A percentile compares a stretch with the other conserved stretches of the same genome.
Evolutionary conservation across 2,329 filamentous ascomycete genomes (phyloP).

Genomic region (Arthrobotrys entomopaga): DNA sequence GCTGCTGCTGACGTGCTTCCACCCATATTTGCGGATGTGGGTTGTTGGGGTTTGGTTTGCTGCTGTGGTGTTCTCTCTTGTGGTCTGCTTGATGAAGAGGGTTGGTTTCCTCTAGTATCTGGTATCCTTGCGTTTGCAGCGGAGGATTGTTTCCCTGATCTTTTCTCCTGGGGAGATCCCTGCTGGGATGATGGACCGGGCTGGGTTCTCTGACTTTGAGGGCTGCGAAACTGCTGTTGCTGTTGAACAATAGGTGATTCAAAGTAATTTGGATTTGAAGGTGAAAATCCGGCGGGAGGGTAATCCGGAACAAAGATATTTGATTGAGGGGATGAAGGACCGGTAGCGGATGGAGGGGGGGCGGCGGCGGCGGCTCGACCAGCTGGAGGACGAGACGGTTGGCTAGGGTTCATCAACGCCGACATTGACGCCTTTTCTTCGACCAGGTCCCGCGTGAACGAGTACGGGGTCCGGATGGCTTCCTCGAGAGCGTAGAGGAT

Average conservation of each 20-base stretch:
- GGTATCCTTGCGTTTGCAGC: constrained; percentile 48
- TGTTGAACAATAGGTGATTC: constrained; percentile 42
- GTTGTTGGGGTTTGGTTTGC: constrained; percentile 47
- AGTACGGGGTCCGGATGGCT: constrained; percentile 81
- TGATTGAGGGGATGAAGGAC: constrained; percentile 66
- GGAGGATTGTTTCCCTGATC: constrained; percentile 31
- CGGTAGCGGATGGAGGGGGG: constrained; percentile 48
- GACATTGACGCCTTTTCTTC: constrained; percentile 95
- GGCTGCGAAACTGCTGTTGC: constrained; percentile 35
- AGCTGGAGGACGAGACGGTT: constrained; percentile 60
- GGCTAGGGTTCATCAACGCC: constrained; percentile 73
- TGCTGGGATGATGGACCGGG: constrained; percentile 46
- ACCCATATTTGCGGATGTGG: constrained; percentile 50
- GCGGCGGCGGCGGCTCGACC: constrained; percentile 51
- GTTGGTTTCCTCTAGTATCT: constrained; percentile 40
- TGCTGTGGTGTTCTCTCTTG: constrained; percentile 37
- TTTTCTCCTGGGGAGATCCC: constrained; percentile 47
- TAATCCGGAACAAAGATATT: constrained; percentile 66
- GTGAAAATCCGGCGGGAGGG: constrained; percentile 57
- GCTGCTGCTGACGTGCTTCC: constrained; percentile 56
- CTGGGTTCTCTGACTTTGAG: constrained; percentile 42
- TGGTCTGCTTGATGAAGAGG: constrained; percentile 28
- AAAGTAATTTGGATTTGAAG: constrained; percentile 47
- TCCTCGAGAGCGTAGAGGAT: constrained; percentile 94
- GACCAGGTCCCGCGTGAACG: constrained; percentile 82